Evolutionary conservation across 257 asterid genomes (phyloP), one percentile per base, ranked within the genome.

Genomic region (Nicotiana tomentosiformis): DNA sequence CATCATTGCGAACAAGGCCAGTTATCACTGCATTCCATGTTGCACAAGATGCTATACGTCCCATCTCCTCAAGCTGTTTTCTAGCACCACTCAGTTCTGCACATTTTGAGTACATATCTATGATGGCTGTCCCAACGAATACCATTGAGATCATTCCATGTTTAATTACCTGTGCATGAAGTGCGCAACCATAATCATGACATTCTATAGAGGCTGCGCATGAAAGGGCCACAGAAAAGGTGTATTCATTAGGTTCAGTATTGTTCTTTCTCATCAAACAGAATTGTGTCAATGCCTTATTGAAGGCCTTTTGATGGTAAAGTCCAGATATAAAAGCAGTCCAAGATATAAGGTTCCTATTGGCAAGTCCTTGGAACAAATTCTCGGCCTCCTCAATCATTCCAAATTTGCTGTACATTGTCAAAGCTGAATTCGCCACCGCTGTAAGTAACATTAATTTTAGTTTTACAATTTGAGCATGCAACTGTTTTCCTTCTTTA

Each of bases 401-500:
- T 33, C 86, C 66, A 43, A 58, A 85, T 32, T 82, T 82, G 70
- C 46, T 77, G 77, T 85, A 85, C 88, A 82, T 82, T 18, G 86
- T 85, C 85, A 85, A 70, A 78, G 77, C 84, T 16, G 88, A 82
- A 85, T 85, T 82, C 7, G 46, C 83, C 18, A 78, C 88, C 11
- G 43, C 88, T 26, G 55, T 81, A 57, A 43, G 67, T 0, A 74
- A 18, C 17, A 82, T 56, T 62, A 58, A 60, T 20, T 67, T 5
- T 69, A 64, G 10, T 81, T 82, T 85, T 83, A 78, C 78, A 29
- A 60, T 72, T 18, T 51, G 84, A 49, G 84, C 85, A 78, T 85
- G 88, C 68, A 85, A 14, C 67, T 84, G 85, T 66, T 70, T 65
- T 64, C 88, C 88, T 85, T 82, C 88, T 39, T 61, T n/a, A 62